Evolutionary conservation across 164 flowering plant genomes (phyloP).

Genomic region (Annona squamosa): DNA sequence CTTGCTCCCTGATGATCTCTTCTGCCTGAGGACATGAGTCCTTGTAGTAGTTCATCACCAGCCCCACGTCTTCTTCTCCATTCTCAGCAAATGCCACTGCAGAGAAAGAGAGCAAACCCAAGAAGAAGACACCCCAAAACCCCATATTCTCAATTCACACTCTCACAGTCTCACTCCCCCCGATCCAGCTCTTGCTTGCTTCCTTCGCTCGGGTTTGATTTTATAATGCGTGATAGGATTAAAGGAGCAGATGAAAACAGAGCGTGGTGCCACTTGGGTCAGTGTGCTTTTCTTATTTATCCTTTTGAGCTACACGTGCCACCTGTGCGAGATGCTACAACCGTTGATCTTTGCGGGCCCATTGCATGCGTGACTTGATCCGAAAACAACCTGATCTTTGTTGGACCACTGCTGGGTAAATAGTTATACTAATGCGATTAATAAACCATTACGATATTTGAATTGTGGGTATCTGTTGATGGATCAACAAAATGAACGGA

Average conservation of each 20-base stretch:
- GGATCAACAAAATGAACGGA: too few species aligned
- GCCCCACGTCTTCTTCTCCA: conserved; percentile 52
- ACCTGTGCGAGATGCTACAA: too few species aligned
- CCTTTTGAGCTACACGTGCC: background rate
- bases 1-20: conserved; percentile 86
- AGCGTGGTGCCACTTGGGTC: background rate
- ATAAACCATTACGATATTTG: too few species aligned
- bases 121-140: conserved; percentile 42
- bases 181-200: conserved; percentile 6
- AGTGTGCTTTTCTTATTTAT: background rate
- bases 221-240: conserved; percentile 10
- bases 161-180: conserved; percentile 3
- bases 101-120: conserved; percentile 33
- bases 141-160: conserved; percentile 25
- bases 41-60: conserved; percentile 80
- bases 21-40: conserved; percentile 95
- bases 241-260: background rate
- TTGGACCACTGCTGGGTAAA: too few species aligned
- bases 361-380: too few species aligned
- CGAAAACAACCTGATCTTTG: too few species aligned
- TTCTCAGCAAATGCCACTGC: conserved; percentile 40
- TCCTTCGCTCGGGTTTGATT: conserved; percentile 8
- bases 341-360: too few species aligned
- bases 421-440: too few species aligned
- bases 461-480: too few species aligned